Base-by-base conservation (phyloP, 768 basidiomycete species). In the Fistulinella prunicolor region DNA sequence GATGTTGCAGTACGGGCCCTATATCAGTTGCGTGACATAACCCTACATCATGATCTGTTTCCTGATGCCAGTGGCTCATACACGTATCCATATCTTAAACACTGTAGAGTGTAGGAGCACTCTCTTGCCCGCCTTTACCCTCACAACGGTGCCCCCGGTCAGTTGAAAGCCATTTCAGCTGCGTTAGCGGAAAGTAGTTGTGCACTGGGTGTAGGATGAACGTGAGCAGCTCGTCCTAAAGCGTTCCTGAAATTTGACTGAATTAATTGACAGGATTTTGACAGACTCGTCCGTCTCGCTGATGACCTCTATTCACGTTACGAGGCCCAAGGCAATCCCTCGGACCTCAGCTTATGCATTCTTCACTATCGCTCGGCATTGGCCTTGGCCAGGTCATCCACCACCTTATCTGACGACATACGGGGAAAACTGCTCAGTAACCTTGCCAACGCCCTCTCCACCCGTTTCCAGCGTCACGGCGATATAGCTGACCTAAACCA, bases 271-370 rank as follows among this genome's bases (percentile, higher is more conserved):
- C 39, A 63, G 62, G 55, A 63, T 40, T 61, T 63, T 17, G 42
- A 54, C 32, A 36, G 49, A 6, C 57, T 66, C 29, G 60, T 59
- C 14, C 51, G 32, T 26, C 55, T 57, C 8, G 63, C 59, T 16
- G 63, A 65, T 42, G 48, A 44, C 19, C 57, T 69, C 28, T 60
- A 56, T 21, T 50, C 55, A 3, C 63, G 63, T 16, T 60, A 61
- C 39, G 58, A 54, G 43, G 42, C 44, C 9, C 47, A 57, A 42
- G 56, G 50, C 2, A 50, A 52, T 12, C 47, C 49, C 0, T 54
- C 65, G 2, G 63, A 63, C 26, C 59, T 67, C 13, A 62, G 59
- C 20, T 42, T 61, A 28, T 60, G 59, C 35, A 56, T 67, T 13
- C 51, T 60, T 24, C 56, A 56, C 49, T 65, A 58, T 19, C 61